phyloP scores from a whole-genome alignment of 2,329 filamentous ascomycete species.

The Paraphaeosphaeria sporulosa region DNA sequence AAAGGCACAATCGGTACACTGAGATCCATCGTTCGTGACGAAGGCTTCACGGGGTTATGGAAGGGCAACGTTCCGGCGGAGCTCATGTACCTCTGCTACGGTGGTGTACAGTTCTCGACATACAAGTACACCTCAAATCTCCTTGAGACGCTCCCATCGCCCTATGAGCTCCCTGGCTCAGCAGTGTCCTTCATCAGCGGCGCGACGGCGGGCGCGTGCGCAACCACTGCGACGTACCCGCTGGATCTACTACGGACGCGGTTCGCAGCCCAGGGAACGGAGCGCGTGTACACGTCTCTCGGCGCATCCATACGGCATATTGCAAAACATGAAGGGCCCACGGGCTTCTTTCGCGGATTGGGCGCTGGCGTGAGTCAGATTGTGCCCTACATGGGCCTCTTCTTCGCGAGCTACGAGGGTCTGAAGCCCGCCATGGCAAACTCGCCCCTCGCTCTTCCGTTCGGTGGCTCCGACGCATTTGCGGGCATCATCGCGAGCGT shows the following conservation, averaged over 20 bases:
- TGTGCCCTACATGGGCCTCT: conserved; percentile 95
- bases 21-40: conserved; percentile 76
- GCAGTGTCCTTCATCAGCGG: conserved; percentile 84
- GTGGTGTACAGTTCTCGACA: conserved; percentile 85
- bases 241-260: conserved; percentile 91
- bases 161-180: conserved; percentile 65
- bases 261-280: conserved; percentile 90
- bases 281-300: conserved; percentile 80
- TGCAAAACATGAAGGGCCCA: conserved; percentile 72
- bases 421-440: conserved; percentile 59
- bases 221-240: conserved; percentile 87
- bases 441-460: conserved; percentile 66
- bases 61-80: conserved; percentile 98
- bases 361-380: conserved; percentile 85
- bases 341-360: conserved; percentile 88
- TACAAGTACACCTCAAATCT: conserved; percentile 79
- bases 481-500: conserved; percentile 83
- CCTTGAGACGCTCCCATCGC: conserved; percentile 62
- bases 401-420: conserved; percentile 89
- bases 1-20: conserved; percentile 81
- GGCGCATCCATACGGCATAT: conserved; percentile 76
- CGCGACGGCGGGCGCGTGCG: conserved; percentile 80
- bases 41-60: conserved; percentile 88
- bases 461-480: conserved; percentile 81
- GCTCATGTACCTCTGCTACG: conserved; percentile 91